A percentile compares a stretch with the other conserved stretches of the same genome.
Evolutionary conservation across 495 filamentous ascomycete genomes (phyloP).

Genomic region (Aspergillus carlsbadensis): DNA sequence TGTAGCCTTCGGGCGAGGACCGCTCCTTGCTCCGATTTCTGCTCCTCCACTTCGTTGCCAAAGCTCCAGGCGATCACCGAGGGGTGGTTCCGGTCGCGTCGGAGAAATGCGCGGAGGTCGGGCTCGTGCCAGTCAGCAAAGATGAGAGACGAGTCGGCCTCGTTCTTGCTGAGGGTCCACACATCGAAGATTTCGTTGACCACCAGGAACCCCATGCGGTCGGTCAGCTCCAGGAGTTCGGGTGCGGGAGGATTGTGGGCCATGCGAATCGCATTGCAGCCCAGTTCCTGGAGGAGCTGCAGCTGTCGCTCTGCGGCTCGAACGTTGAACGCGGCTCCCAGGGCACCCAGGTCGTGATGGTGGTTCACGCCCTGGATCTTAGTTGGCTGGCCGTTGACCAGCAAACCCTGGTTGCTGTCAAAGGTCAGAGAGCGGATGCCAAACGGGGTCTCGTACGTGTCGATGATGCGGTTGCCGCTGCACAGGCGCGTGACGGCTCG

Average conservation of each 20-base stretch:
- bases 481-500: neutral
- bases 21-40: neutral
- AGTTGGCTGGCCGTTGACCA: neutral
- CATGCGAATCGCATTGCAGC: constrained; percentile 8
- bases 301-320: constrained; percentile 4
- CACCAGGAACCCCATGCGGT: constrained; percentile 6
- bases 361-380: constrained; percentile 5
- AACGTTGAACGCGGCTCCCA: constrained; percentile 1
- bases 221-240: constrained; percentile 7
- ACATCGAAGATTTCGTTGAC: constrained; percentile 5
- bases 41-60: constrained; percentile 6
- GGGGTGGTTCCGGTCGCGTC: constrained; percentile 8
- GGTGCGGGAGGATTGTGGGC: constrained; percentile 9
- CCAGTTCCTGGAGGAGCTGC: neutral
- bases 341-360: constrained; percentile 6
- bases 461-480: neutral
- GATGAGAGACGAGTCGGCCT: neutral
- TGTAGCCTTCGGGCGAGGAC: neutral
- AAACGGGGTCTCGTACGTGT: neutral
- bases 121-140: constrained; percentile 10
- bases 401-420: neutral
- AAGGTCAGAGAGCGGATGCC: neutral
- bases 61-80: constrained; percentile 9
- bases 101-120: constrained; percentile 4
- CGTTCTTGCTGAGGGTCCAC: neutral